These are phyloP conservation scores for Heterotrichella gracilis DNA, from an alignment of 352 stramenopile genomes.

Conservation along the genomic window DNA sequence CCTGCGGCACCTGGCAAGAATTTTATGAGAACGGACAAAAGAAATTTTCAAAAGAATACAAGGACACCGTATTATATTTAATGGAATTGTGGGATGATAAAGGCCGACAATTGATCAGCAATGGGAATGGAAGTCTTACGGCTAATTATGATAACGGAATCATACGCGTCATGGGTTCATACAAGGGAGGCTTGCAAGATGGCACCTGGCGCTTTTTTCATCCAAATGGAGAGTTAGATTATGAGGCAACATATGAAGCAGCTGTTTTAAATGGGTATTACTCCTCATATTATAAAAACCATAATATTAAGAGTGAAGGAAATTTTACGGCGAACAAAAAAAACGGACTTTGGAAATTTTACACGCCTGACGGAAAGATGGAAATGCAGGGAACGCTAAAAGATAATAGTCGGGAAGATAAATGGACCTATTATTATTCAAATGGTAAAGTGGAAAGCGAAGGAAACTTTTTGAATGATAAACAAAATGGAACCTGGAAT, in stretches of 20 bases:
- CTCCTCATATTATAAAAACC: neutral
- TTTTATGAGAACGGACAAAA: neutral
- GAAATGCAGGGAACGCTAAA: neutral
- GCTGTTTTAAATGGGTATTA: neutral
- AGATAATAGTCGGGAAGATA: neutral
- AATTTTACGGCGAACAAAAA: neutral
- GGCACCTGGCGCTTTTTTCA: neutral
- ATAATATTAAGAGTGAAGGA: neutral
- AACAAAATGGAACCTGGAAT: neutral
- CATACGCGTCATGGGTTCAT: neutral
- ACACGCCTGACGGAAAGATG: neutral
- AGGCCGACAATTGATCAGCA: neutral
- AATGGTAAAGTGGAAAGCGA: neutral
- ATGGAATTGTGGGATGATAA: neutral
- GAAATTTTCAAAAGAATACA: constrained; percentile 8
- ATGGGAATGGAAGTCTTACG: neutral
- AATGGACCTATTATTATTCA: constrained; percentile 3
- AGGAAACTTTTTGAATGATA: neutral
- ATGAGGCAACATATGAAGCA: neutral
- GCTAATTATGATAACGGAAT: neutral
- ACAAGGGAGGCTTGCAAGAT: neutral
- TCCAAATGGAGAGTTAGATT: neutral
- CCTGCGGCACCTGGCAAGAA: neutral
- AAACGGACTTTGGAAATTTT: neutral
- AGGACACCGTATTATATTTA: neutral